A percentile compares a stretch with the other conserved stretches of the same genome.
phyloP scores from a whole-genome alignment of 164 flowering plant species.

The Umbellularia californica region DNA sequence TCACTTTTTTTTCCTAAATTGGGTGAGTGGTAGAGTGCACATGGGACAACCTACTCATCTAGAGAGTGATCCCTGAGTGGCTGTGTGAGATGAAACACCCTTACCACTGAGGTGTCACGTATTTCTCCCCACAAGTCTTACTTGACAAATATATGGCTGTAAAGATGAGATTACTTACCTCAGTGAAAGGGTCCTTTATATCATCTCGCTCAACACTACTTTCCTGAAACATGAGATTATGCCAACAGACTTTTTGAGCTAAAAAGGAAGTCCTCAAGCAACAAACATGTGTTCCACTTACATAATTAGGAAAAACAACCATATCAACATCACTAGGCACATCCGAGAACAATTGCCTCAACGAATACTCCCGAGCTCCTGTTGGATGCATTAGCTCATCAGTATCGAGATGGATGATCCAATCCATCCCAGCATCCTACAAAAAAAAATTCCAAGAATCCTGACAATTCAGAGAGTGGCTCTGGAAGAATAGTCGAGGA shows the following conservation, averaged over 20 bases:
- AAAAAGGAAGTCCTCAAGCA: not conserved
- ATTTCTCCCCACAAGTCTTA: not conserved
- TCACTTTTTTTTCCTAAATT: too few species aligned
- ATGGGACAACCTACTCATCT: too few species aligned
- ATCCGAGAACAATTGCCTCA: slow-evolving; percentile 71
- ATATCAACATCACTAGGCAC: slow-evolving; percentile 82
- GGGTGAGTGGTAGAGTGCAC: too few species aligned
- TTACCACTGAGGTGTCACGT: too few species aligned
- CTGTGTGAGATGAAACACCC: too few species aligned
- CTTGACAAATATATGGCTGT: not conserved
- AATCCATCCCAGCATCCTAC: slow-evolving; percentile 87
- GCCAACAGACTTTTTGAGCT: not conserved
- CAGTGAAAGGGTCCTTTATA: slow-evolving; percentile 85
- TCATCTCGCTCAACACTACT: slow-evolving; percentile 85
- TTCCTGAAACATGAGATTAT: slow-evolving; percentile 48
- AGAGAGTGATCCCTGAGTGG: too few species aligned
- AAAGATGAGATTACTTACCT: slow-evolving; percentile 40
- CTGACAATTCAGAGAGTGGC: too few species aligned
- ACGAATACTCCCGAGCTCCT: slow-evolving; percentile 80
- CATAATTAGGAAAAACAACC: slow-evolving; percentile 97
- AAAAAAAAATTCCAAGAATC: not conserved
- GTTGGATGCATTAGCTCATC: slow-evolving; percentile 94
- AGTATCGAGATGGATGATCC: slow-evolving; percentile 97
- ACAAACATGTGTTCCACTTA: slow-evolving; percentile 31
- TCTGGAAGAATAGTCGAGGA: not conserved